phyloP scores from a whole-genome alignment of 345 rosid species.

The Euphorbia lathyris region DNA sequence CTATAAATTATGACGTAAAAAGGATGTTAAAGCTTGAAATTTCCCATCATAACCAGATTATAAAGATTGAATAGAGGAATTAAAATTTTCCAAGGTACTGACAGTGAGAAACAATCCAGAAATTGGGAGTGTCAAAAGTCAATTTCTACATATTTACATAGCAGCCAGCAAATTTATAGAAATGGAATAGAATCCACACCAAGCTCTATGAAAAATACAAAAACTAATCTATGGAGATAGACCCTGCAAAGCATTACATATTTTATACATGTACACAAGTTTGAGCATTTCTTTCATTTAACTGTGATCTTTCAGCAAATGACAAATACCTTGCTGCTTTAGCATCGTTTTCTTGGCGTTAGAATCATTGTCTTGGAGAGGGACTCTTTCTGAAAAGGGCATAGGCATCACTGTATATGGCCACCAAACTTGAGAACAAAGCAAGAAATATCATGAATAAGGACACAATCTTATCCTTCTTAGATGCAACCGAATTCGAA shows the following conservation, averaged over 20 bases:
- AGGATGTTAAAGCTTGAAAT: too few species aligned
- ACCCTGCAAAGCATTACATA: too few species aligned
- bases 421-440: constrained; percentile 18
- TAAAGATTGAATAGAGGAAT: too few species aligned
- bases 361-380: constrained; percentile 1
- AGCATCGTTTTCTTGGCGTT: background rate
- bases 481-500: constrained; percentile 16
- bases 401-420: constrained; percentile 20
- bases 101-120: too few species aligned
- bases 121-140: too few species aligned
- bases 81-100: too few species aligned
- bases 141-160: too few species aligned
- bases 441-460: constrained; percentile 22
- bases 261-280: background rate
- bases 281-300: background rate
- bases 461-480: constrained; percentile 17
- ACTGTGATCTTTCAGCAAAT: background rate
- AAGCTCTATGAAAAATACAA: background rate
- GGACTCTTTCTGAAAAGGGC: constrained; percentile 17
- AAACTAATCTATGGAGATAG: background rate
- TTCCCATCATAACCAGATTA: too few species aligned
- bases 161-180: too few species aligned
- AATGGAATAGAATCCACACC: background rate
- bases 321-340: background rate
- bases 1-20: too few species aligned